These are phyloP conservation scores for Crotalaria pallida DNA, from an alignment of 306 rosid genomes.

Conservation along the genomic window DNA sequence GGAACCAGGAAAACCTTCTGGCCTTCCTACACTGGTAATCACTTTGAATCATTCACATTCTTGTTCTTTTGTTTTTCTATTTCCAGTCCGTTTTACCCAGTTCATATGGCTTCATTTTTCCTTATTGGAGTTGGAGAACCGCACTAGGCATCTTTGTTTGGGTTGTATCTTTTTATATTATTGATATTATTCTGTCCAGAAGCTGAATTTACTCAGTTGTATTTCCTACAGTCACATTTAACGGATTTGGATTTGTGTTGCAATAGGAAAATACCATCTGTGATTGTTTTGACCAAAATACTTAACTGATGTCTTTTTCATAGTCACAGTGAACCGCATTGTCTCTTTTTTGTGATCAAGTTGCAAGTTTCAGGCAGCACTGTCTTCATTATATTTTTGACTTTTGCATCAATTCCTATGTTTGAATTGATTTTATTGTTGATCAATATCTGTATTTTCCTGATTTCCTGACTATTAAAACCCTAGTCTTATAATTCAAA, in stretches of 20 bases:
- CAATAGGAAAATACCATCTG: not conserved
- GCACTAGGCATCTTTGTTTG: not conserved
- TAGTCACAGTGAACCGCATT: not conserved
- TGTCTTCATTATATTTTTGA: not conserved
- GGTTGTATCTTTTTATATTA: slow-evolving; percentile 5
- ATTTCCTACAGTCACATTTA: not conserved
- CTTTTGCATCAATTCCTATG: not conserved
- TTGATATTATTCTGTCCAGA: not conserved
- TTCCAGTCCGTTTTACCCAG: not conserved
- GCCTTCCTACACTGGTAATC: slow-evolving; percentile 79
- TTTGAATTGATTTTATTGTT: not conserved
- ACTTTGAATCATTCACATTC: not conserved
- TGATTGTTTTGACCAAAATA: slow-evolving; percentile 10
- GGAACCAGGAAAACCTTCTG: slow-evolving; percentile 75
- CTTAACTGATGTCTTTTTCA: not conserved
- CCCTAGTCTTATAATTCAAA: not conserved
- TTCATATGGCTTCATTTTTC: slow-evolving; percentile 3
- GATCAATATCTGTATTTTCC: not conserved
- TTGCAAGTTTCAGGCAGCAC: not conserved
- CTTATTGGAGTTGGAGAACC: not conserved
- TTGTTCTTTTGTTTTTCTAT: not conserved
- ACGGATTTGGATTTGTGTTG: not conserved
- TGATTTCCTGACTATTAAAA: not conserved
- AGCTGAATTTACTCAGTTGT: not conserved
- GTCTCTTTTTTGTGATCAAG: not conserved